Evolutionary conservation across 1,284 basidiomycete genomes (phyloP).

Genomic region (Cutaneotrichosporon dermatis): DNA sequence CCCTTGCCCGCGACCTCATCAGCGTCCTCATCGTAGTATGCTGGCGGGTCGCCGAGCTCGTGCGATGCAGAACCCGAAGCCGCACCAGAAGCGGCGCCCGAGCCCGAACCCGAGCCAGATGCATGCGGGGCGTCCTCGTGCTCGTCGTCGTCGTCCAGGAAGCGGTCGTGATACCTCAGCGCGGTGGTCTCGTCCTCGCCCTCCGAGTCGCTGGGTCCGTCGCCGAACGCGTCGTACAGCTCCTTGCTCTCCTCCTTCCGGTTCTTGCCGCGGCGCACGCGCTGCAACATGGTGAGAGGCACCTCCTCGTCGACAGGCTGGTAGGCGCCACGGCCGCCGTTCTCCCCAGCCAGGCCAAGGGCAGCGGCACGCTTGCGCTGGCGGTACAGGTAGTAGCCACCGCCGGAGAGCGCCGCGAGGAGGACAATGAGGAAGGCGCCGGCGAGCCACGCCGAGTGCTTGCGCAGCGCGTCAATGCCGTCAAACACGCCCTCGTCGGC

Average conservation of each 20-base stretch:
- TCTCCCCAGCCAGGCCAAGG: constrained; percentile 40
- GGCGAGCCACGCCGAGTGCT: constrained; percentile 78
- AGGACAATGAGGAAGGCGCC: constrained; percentile 69
- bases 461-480: constrained; percentile 69
- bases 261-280: constrained; percentile 30
- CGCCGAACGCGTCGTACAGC: constrained; percentile 86
- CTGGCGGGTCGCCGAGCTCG: constrained; percentile 10
- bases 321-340: constrained; percentile 58
- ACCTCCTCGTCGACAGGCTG: constrained; percentile 66
- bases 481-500: constrained; percentile 80
- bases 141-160: constrained; percentile 44
- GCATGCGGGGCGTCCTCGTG: constrained; percentile 11
- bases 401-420: constrained; percentile 60
- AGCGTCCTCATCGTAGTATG: constrained; percentile 29
- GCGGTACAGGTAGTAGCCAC: constrained; percentile 55
- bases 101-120: constrained; percentile 4
- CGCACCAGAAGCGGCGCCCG: no score
- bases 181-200: constrained; percentile 30
- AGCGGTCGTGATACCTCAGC: constrained; percentile 47
- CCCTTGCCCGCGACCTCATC: not conserved
- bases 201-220: constrained; percentile 49
- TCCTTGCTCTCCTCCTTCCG: constrained; percentile 56
- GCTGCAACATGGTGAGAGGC: constrained; percentile 62
- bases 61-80: not conserved
- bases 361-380: constrained; percentile 53